Evolutionary conservation across 2,329 filamentous ascomycete species (phyloP).

Genomic region (Kalmusia sp.): DNA sequence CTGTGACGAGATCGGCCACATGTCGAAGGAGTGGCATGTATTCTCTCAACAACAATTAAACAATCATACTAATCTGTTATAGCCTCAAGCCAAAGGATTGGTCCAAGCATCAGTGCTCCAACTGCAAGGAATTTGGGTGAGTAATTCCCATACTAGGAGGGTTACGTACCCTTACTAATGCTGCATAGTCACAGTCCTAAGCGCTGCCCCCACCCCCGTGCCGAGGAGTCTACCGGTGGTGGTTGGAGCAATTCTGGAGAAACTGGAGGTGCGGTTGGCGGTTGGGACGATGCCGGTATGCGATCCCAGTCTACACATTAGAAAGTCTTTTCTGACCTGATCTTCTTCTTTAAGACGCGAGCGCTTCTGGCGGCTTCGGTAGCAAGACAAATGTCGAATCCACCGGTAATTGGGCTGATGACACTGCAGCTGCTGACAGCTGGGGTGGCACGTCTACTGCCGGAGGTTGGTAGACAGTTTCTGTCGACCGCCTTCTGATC

Average conservation of each 20-base stretch:
- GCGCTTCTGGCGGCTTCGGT: conserved; percentile 14
- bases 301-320: not conserved
- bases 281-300: conserved; percentile 19
- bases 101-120: conserved; percentile 65
- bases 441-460: conserved; percentile 7
- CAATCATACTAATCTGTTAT: not conserved
- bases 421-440: conserved; percentile 17
- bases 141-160: not conserved
- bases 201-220: conserved; percentile 47
- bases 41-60: not conserved
- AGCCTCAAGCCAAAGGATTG: conserved; percentile 60
- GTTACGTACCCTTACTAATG: conserved; percentile 16
- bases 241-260: conserved; percentile 15
- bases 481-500: not conserved
- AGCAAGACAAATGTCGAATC: conserved; percentile 18
- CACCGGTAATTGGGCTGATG: conserved; percentile 26
- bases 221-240: conserved; percentile 30
- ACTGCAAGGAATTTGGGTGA: conserved; percentile 57
- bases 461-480: conserved; percentile 7
- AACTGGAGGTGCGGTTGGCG: conserved; percentile 14
- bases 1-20: conserved; percentile 69
- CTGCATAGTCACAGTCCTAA: conserved; percentile 49
- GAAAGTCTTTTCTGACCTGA: too few species aligned
- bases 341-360: too few species aligned
- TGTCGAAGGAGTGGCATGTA: conserved; percentile 56